Conservation (phyloP, 2,329 filamentous ascomycete genomes). For the Tetracladium maxilliforme region DNA sequence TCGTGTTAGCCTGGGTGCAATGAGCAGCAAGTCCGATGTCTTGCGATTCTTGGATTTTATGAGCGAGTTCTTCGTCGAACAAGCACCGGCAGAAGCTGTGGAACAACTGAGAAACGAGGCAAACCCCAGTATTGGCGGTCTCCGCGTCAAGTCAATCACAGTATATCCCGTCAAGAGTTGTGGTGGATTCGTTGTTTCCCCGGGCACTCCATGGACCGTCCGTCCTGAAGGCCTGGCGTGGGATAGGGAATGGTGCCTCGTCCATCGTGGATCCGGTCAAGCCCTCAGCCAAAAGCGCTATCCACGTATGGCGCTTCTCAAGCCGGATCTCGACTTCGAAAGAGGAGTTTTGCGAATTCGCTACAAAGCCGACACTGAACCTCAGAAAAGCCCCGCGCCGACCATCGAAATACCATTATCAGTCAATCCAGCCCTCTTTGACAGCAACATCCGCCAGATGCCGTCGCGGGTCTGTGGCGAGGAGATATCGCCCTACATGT, state of each 20-base stretch:
- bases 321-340: conserved; percentile 58
- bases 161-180: conserved; percentile 96
- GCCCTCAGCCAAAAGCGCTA: conserved; percentile 82
- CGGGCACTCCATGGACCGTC: conserved; percentile 56
- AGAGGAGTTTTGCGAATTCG: conserved; percentile 48
- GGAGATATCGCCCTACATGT: conserved; percentile 53
- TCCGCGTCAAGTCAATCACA: conserved; percentile 48
- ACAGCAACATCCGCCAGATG: no score
- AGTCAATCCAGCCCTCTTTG: conserved; percentile 45
- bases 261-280: conserved; percentile 73
- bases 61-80: conserved; percentile 41
- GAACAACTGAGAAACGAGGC: not conserved
- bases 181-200: conserved; percentile 58
- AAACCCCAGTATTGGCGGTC: conserved; percentile 7
- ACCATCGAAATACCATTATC: conserved; percentile 65
- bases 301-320: conserved; percentile 74
- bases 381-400: conserved; percentile 24
- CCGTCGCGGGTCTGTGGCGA: conserved; percentile 74
- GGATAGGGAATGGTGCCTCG: conserved; percentile 93
- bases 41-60: conserved; percentile 58
- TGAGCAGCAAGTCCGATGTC: conserved; percentile 70
- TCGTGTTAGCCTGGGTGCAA: conserved; percentile 74
- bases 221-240: conserved; percentile 72
- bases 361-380: conserved; percentile 17
- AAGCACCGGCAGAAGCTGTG: conserved; percentile 1